Base-by-base conservation (phyloP, 805 yeast genomes). In the Zygosaccharomyces lentus region DNA sequence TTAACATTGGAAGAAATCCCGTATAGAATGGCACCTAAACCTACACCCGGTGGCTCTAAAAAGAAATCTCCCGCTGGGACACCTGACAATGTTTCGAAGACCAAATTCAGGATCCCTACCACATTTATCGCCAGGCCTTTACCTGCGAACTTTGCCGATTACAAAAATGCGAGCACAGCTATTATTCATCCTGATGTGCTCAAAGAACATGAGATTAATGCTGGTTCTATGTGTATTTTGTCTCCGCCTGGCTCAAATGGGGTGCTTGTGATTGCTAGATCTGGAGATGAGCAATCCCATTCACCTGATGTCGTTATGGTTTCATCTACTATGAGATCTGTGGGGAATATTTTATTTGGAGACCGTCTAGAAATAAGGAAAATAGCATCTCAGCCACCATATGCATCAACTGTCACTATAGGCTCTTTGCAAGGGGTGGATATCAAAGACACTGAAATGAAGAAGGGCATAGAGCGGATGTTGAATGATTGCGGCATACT, bases 401-500 rank as follows among this genome's bases (percentile, higher is more conserved):
- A 65, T 46, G 77, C 77, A 0, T 52, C 62, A 2, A 54, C 48
- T 29, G 65, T 78, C 1, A 53, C 54, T 0, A 54, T 77, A 5
- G 72, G 72, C 2, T 45, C 53, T 13, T 27, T 50, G 16, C 51
- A 54, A 12, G 66, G 67, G 0, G 45, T 32, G 3, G 51, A 45
- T 7, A 45, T 62, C 1, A 50, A 56, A 6, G 51, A 51, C 6
- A 50, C 65, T 2, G 37, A 27, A 2, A 37, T 45, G 2, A 62
- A 63, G 39, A 65, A 69, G 34, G 42, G 63, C 0, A 54, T 79
- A 8, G 75, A 68, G 41, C 73, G 74, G 32, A 49, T 71, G 0
- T 51, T 82, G 8, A 66, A 71, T 39, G 82, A 81, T 21, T 67
- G 75, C 25, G 89, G 90, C 0, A 58, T 86, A 7, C 51, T 84